phyloP scores from a whole-genome alignment of 768 basidiomycete genomes.

The Amanita pseudoporphyria region DNA sequence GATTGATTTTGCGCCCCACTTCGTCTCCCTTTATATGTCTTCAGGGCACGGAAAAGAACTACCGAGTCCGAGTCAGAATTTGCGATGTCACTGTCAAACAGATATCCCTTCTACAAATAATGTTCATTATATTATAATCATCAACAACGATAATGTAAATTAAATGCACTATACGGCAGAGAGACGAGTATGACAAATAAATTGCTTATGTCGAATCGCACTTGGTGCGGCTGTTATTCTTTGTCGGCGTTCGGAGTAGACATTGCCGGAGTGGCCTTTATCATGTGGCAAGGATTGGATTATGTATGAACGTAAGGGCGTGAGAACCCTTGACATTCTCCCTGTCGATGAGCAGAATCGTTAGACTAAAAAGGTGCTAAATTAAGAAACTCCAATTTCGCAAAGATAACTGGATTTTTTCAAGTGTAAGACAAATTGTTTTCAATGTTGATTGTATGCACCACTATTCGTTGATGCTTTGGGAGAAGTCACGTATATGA shows the following conservation, averaged over 20 bases:
- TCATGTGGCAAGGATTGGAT: too few relatives aligned
- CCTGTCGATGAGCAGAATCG: neutral
- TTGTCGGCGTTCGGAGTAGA: too few relatives aligned
- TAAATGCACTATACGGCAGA: too few relatives aligned
- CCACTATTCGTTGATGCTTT: too few relatives aligned
- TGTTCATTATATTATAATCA: neutral
- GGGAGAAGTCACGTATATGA: too few relatives aligned
- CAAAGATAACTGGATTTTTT: neutral
- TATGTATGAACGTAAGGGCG: too few relatives aligned
- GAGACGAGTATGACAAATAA: too few relatives aligned
- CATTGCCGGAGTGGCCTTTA: too few relatives aligned
- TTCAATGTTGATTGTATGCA: neutral
- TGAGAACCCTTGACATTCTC: neutral
- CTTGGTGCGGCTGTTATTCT: too few relatives aligned
- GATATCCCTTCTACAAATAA: neutral
- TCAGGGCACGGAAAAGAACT: too few relatives aligned
- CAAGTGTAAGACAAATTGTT: neutral
- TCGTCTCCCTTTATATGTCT: conserved; percentile 2
- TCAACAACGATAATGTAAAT: neutral
- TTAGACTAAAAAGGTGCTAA: neutral
- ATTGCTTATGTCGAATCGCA: too few relatives aligned
- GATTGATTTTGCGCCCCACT: neutral
- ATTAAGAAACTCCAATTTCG: neutral
- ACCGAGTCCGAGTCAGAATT: too few relatives aligned
- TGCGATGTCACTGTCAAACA: neutral